phyloP scores from a whole-genome alignment of 1,284 basidiomycete species.

The Veloboletus limbatus region DNA sequence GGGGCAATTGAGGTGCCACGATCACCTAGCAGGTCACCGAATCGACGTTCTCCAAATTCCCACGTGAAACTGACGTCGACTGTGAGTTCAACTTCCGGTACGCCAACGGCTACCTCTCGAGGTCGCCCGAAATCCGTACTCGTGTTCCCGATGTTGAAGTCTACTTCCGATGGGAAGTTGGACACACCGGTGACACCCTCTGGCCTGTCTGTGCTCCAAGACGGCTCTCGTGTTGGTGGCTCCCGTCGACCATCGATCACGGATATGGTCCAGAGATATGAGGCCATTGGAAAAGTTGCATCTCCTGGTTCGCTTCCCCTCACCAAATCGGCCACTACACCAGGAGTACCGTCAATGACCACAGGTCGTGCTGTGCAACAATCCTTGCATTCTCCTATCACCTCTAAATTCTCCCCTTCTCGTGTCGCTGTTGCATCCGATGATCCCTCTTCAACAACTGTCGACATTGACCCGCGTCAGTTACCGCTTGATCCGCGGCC shows the following conservation, averaged over 20 bases:
- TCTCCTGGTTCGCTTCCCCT: conserved; percentile 32
- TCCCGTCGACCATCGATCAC: conserved; percentile 71
- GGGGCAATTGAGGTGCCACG: conserved; percentile 20
- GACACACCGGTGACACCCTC: conserved; percentile 32
- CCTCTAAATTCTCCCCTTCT: conserved; percentile 26
- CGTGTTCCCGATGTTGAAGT: conserved; percentile 55
- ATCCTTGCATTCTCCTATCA: conserved; percentile 23
- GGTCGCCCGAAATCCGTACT: conserved; percentile 75
- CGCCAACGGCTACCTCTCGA: conserved; percentile 33
- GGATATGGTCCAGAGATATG: conserved; percentile 77
- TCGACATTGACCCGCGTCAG: conserved; percentile 26
- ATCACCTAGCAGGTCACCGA: conserved; percentile 33
- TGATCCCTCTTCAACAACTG: conserved; percentile 5
- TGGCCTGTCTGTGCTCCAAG: conserved; percentile 44
- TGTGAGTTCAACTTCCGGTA: conserved; percentile 23
- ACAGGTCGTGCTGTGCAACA: conserved; percentile 25
- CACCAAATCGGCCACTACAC: conserved; percentile 32
- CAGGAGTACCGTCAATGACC: conserved; percentile 16
- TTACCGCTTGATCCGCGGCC: conserved; percentile 7
- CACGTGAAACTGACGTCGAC: conserved; percentile 30
- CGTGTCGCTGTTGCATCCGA: conserved; percentile 17
- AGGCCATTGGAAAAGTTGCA: conserved; percentile 49
- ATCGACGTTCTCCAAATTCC: conserved; percentile 23
- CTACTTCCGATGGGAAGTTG: conserved; percentile 36
- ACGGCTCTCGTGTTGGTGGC: conserved; percentile 36